phyloP scores from a whole-genome alignment of 2,329 filamentous ascomycete genomes.

The Penicillium corylophilum region DNA sequence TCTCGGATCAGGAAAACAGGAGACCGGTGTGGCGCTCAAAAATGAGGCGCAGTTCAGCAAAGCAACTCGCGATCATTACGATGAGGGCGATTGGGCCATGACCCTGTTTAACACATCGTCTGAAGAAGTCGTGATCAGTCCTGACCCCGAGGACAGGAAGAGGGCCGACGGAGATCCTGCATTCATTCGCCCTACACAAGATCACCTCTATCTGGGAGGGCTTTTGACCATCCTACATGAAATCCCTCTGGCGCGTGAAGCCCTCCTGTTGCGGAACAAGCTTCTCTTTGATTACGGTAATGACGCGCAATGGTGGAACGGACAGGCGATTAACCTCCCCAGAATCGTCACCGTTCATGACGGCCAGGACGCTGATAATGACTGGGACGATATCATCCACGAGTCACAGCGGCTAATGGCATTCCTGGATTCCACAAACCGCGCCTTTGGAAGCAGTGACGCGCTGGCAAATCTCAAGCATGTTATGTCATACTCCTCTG shows the following conservation, averaged over 20 bases:
- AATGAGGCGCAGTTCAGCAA: constrained; percentile 52
- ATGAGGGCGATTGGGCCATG: constrained; percentile 57
- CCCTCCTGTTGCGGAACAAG: constrained; percentile 51
- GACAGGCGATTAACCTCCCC: constrained; percentile 50
- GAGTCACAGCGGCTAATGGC: constrained; percentile 63
- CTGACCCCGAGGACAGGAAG: constrained; percentile 51
- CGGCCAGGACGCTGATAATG: constrained; percentile 31
- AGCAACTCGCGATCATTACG: constrained; percentile 56
- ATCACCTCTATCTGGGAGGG: constrained; percentile 55
- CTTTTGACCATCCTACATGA: constrained; percentile 62
- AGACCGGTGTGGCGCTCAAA: constrained; percentile 52
- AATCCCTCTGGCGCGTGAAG: constrained; percentile 59
- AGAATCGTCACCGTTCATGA: constrained; percentile 50
- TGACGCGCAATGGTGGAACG: constrained; percentile 63
- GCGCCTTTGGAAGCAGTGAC: constrained; percentile 59
- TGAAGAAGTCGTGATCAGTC: constrained; percentile 56
- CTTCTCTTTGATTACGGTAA: constrained; percentile 53
- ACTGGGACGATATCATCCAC: constrained; percentile 50
- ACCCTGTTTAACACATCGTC: constrained; percentile 49
- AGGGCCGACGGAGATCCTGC: constrained; percentile 52
- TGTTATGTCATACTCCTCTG: constrained; percentile 30
- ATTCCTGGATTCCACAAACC: constrained; percentile 57
- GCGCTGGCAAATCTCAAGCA: constrained; percentile 48
- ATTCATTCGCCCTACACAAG: constrained; percentile 57
- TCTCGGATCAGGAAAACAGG: constrained; percentile 50